Evolutionary conservation across 164 flowering plant species (phyloP).

Genomic region (Sextonia rubra): DNA sequence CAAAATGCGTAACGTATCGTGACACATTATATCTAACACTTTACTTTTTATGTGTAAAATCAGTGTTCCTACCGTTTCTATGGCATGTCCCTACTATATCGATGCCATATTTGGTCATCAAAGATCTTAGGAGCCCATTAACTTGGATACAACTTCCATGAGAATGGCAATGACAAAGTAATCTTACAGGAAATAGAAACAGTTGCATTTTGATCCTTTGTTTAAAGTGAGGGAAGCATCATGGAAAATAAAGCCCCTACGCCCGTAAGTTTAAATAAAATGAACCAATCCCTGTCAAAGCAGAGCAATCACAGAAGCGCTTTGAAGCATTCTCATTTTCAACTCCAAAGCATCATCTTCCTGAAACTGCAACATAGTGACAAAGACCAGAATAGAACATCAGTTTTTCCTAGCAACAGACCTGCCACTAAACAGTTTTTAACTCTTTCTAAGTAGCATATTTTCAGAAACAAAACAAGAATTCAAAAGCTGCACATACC

Average conservation of each 20-base stretch:
- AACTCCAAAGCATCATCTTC: neutral
- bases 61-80: too few relatives aligned
- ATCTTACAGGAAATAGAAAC: neutral
- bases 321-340: conserved; percentile 4
- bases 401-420: neutral
- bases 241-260: neutral
- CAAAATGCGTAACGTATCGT: too few relatives aligned
- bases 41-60: too few relatives aligned
- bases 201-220: too few relatives aligned
- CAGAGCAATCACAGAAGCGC: neutral
- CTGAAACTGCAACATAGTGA: neutral
- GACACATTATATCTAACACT: too few relatives aligned
- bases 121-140: too few relatives aligned
- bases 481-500: neutral
- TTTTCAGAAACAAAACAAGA: neutral
- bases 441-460: neutral
- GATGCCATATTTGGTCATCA: too few relatives aligned
- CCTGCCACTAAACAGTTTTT: neutral
- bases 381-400: neutral
- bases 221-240: neutral
- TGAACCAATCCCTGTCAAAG: neutral
- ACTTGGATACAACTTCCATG: neutral
- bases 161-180: neutral
- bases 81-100: too few relatives aligned
- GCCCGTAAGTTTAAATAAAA: too few relatives aligned